Conservation (phyloP, 2,329 filamentous ascomycete species). For the Aspergillus clavatus region DNA sequence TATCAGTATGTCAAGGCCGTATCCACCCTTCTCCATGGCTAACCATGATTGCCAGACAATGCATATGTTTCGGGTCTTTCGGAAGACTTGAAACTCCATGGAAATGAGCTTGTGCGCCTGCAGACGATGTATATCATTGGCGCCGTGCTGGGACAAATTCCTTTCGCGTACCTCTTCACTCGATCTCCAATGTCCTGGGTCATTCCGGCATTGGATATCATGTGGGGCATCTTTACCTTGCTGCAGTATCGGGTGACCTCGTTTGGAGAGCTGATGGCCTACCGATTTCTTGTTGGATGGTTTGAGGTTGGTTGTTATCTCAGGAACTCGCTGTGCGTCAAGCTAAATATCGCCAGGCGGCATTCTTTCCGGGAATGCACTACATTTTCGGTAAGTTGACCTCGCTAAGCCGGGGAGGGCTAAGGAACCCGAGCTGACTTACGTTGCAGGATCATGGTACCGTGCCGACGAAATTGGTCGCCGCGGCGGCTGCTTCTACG, state of each 20-base stretch:
- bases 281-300: constrained; percentile 52
- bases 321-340: too few species aligned
- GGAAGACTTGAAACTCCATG: constrained; percentile 48
- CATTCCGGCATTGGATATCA: constrained; percentile 49
- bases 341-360: constrained; percentile 17
- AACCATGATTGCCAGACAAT: constrained; percentile 40
- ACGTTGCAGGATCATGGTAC: constrained; percentile 43
- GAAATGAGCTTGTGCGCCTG: constrained; percentile 53
- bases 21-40: neutral
- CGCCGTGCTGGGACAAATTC: constrained; percentile 49
- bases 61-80: constrained; percentile 53
- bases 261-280: constrained; percentile 49
- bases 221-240: constrained; percentile 55
- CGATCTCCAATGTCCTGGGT: constrained; percentile 46
- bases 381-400: constrained; percentile 32
- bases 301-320: constrained; percentile 41
- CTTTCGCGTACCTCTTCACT: constrained; percentile 50
- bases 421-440: neutral
- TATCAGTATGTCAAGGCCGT: constrained; percentile 39
- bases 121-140: constrained; percentile 52
- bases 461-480: constrained; percentile 46
- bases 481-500: constrained; percentile 50
- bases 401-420: too few species aligned
- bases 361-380: constrained; percentile 38
- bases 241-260: constrained; percentile 49